phyloP scores from a whole-genome alignment of 148 eudicot genomes.

The Amaranthus hypochondriacus region DNA sequence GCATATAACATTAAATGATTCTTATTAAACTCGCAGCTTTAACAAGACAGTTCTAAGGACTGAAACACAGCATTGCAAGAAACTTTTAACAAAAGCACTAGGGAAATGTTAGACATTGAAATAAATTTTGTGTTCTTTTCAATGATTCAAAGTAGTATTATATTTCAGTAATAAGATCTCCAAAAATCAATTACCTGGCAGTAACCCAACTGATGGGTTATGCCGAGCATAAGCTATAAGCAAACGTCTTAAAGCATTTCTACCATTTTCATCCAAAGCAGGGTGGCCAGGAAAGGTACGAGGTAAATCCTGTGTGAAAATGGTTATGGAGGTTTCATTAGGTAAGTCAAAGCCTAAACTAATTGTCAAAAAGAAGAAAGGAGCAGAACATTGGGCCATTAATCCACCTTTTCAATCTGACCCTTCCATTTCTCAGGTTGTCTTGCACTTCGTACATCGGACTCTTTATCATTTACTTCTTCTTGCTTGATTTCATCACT shows the following conservation, averaged over 20 bases:
- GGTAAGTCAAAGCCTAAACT: constrained; percentile 1
- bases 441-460: constrained; percentile 29
- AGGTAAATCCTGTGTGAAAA: constrained; percentile 72
- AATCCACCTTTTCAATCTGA: constrained; percentile 91
- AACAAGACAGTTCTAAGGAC: not conserved
- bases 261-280: constrained; percentile 91
- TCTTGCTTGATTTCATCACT: constrained; percentile 29
- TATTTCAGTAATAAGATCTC: not conserved
- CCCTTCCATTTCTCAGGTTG: constrained; percentile 80
- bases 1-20: too few relatives aligned
- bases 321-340: constrained; percentile 6
- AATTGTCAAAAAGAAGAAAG: not conserved
- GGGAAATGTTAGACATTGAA: not conserved
- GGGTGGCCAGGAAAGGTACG: constrained; percentile 99
- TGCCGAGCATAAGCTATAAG: constrained; percentile 99
- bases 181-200: constrained; percentile 66
- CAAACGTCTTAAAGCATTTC: constrained; percentile 93
- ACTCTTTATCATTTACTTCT: constrained; percentile 32
- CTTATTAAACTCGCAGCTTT: too few relatives aligned
- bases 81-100: not conserved
- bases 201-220: constrained; percentile 96
- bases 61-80: not conserved
- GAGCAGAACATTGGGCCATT: not conserved
- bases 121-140: too few relatives aligned
- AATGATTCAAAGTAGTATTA: not conserved